Conservation (phyloP, 345 rosid genomes). For the Hibiscus trionum region DNA sequence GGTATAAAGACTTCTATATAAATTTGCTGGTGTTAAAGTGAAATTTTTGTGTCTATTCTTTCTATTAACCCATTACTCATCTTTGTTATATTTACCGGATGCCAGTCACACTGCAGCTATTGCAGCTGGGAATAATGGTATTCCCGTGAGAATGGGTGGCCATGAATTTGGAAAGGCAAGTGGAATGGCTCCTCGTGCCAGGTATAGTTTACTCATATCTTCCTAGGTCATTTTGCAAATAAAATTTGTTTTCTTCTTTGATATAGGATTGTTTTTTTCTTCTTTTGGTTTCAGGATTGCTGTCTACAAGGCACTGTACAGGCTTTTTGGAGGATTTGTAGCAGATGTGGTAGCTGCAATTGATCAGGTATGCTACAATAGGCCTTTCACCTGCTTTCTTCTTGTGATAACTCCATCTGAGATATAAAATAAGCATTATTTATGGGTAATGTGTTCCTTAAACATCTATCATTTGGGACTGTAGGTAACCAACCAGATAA, state of each 20-base stretch:
- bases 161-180: constrained; percentile 99
- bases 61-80: not conserved
- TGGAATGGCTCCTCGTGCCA: constrained; percentile 99
- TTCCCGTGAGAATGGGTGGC: constrained; percentile 84
- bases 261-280: not conserved
- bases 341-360: constrained; percentile 99
- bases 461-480: not conserved
- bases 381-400: not conserved
- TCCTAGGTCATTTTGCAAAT: not conserved
- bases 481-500: not conserved
- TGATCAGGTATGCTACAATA: constrained; percentile 57
- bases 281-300: constrained; percentile 52
- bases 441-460: not conserved
- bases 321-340: constrained; percentile 93
- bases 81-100: constrained; percentile 11
- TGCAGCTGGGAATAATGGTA: constrained; percentile 98
- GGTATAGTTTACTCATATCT: constrained; percentile 35
- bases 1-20: not conserved
- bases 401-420: not conserved
- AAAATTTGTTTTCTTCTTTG: not conserved
- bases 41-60: constrained; percentile 13
- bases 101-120: constrained; percentile 95
- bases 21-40: constrained; percentile 1
- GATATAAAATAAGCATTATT: not conserved
- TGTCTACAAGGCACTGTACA: constrained; percentile 89